These are phyloP conservation scores for Termitomyces sp. DNA, from an alignment of 768 basidiomycete species.

Conservation along the genomic window DNA sequence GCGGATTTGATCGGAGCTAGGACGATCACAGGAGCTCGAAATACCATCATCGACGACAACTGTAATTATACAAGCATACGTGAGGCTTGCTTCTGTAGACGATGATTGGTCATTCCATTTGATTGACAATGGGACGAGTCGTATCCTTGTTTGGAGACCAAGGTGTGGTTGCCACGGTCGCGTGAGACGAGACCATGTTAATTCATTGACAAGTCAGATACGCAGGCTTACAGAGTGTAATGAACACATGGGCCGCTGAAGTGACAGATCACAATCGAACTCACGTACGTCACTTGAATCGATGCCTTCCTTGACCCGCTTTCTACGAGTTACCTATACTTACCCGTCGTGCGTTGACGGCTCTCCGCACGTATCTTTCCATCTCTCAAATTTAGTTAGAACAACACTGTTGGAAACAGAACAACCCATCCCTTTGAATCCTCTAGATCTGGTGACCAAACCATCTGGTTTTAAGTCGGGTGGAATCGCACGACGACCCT, in stretches of 20 bases:
- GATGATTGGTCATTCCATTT: neutral
- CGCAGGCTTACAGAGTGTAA: neutral
- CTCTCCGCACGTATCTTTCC: neutral
- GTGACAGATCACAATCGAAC: neutral
- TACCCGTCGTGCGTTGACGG: neutral
- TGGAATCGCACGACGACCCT: neutral
- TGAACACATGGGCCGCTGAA: neutral
- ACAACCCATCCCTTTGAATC: neutral
- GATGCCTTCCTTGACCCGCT: neutral
- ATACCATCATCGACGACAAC: neutral
- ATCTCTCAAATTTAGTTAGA: neutral
- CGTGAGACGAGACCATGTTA: neutral
- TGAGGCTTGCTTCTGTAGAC: neutral
- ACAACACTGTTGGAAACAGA: no score
- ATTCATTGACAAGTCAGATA: neutral
- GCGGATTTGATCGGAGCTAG: neutral
- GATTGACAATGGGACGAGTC: neutral
- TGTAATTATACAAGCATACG: no score
- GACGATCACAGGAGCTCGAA: neutral
- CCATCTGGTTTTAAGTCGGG: neutral
- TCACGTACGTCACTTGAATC: neutral
- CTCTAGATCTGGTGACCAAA: neutral
- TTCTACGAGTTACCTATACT: neutral
- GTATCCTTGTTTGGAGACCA: neutral
- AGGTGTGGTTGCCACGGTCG: neutral